Evolutionary conservation across 352 stramenopile genomes (phyloP).

Genomic region (Lagenidium sp.): DNA sequence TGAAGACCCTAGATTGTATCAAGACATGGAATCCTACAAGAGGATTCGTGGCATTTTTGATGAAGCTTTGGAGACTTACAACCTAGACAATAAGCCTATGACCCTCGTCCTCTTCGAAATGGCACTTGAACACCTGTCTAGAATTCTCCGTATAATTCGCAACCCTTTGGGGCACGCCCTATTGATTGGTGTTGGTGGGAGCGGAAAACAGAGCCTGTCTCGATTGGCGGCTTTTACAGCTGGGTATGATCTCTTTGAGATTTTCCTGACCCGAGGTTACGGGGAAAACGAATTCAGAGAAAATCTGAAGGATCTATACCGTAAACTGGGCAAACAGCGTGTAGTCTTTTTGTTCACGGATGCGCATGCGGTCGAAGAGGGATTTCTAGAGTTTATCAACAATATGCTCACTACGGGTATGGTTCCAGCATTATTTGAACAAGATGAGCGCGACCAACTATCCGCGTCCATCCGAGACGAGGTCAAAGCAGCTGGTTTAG

Average conservation of each 20-base stretch:
- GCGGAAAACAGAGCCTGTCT: constrained; percentile 92
- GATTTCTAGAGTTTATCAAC: constrained; percentile 96
- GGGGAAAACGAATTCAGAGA: constrained; percentile 91
- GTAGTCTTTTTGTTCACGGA: constrained; percentile 97
- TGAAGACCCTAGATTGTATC: constrained; percentile 88
- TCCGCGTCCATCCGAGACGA: constrained; percentile 77
- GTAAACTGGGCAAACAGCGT: constrained; percentile 67
- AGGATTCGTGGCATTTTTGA: constrained; percentile 90
- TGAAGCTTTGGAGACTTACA: constrained; percentile 92
- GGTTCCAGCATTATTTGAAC: constrained; percentile 89
- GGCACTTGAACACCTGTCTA: constrained; percentile 91
- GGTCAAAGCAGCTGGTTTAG: constrained; percentile 80
- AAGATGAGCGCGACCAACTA: constrained; percentile 88
- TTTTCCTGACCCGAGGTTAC: constrained; percentile 91
- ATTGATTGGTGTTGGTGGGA: constrained; percentile 91
- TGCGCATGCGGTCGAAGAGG: constrained; percentile 93
- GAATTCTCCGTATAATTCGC: constrained; percentile 90
- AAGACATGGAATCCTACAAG: constrained; percentile 90
- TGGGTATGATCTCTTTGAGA: constrained; percentile 93
- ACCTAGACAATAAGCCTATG: constrained; percentile 93
- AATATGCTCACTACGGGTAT: constrained; percentile 96
- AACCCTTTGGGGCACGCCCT: constrained; percentile 90
- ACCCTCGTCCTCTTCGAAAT: constrained; percentile 94
- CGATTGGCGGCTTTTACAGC: constrained; percentile 88
- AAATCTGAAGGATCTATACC: constrained; percentile 93